Percentiles rank a stretch among this genome's conserved stretches.
These are phyloP conservation scores for Aspergillus tamarii DNA, from an alignment of 2,329 filamentous ascomycete species.

Conservation along the genomic window DNA sequence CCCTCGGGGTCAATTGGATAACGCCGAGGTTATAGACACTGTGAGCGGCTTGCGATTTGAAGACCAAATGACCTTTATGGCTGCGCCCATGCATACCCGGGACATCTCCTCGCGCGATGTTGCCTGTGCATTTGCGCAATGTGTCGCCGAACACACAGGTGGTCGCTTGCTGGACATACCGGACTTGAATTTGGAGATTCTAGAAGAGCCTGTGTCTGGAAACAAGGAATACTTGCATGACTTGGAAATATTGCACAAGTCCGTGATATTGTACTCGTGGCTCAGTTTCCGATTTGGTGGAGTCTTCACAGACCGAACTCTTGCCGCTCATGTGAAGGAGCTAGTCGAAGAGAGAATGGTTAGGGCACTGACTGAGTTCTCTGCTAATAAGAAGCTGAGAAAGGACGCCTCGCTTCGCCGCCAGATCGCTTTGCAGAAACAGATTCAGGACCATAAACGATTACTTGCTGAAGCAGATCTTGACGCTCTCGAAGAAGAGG, in stretches of 20 bases:
- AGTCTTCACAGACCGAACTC: slow-evolving; percentile 72
- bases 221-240: slow-evolving; percentile 63
- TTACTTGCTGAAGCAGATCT: slow-evolving; percentile 28
- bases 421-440: slow-evolving; percentile 42
- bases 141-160: slow-evolving; percentile 68
- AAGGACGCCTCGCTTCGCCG: slow-evolving; percentile 43
- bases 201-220: slow-evolving; percentile 60
- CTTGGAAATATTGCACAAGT: slow-evolving; percentile 79
- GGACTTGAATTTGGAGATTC: slow-evolving; percentile 70
- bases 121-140: slow-evolving; percentile 66
- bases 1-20: slow-evolving; percentile 63
- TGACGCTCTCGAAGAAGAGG: slow-evolving; percentile 12
- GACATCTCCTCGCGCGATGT: slow-evolving; percentile 49
- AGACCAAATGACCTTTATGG: slow-evolving; percentile 76
- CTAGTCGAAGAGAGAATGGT: slow-evolving; percentile 78
- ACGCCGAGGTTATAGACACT: slow-evolving; percentile 75
- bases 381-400: slow-evolving; percentile 45
- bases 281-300: slow-evolving; percentile 85
- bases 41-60: slow-evolving; percentile 67
- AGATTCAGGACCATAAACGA: slow-evolving; percentile 32
- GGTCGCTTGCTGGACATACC: slow-evolving; percentile 73
- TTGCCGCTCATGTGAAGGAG: slow-evolving; percentile 78
- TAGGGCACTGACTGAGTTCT: slow-evolving; percentile 62
- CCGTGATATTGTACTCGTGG: slow-evolving; percentile 87
- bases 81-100: slow-evolving; percentile 67